A percentile compares a stretch with the other conserved stretches of the same genome.
Conservation (phyloP, 352 stramenopile species). For the Phytophthora podocarpi region DNA sequence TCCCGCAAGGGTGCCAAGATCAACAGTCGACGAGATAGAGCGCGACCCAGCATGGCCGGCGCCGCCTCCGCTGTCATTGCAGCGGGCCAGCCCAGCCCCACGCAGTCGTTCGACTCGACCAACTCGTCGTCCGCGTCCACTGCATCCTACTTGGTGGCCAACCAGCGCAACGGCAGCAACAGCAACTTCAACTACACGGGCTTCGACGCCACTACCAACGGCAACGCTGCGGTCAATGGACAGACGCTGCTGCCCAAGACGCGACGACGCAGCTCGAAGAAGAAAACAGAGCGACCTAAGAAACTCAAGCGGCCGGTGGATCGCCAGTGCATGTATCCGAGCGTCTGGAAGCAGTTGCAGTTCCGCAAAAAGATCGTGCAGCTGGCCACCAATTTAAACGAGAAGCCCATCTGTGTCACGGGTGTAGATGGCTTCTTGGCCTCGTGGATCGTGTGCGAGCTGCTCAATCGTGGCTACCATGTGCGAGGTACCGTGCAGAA, state of each 20-base stretch:
- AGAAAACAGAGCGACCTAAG: conserved; percentile 31
- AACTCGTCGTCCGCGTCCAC: conserved; percentile 40
- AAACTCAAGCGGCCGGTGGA: conserved; percentile 42
- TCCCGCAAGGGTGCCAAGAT: conserved; percentile 19
- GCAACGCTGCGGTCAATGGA: not conserved
- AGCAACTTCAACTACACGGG: conserved; percentile 25
- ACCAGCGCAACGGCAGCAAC: conserved; percentile 16
- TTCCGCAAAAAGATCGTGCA: conserved; percentile 88
- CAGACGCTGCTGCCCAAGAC: conserved; percentile 26
- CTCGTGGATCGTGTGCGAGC: conserved; percentile 86
- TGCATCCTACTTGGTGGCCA: conserved; percentile 25
- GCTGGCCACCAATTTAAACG: conserved; percentile 67
- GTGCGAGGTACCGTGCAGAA: conserved; percentile 89
- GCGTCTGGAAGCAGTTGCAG: conserved; percentile 79
- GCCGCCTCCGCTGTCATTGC: conserved; percentile 24
- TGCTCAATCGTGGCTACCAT: conserved; percentile 77
- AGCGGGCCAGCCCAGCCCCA: conserved; percentile 22
- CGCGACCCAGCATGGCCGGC: conserved; percentile 24
- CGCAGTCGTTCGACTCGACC: conserved; percentile 43
- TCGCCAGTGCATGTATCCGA: conserved; percentile 73
- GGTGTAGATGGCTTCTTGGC: conserved; percentile 86
- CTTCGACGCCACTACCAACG: conserved; percentile 3
- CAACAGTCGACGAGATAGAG: conserved; percentile 11
- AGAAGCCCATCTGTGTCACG: conserved; percentile 88
- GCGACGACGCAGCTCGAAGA: conserved; percentile 32